Evolutionary conservation across 768 basidiomycete species (phyloP).

Genomic region (Lactarius hengduanensis): DNA sequence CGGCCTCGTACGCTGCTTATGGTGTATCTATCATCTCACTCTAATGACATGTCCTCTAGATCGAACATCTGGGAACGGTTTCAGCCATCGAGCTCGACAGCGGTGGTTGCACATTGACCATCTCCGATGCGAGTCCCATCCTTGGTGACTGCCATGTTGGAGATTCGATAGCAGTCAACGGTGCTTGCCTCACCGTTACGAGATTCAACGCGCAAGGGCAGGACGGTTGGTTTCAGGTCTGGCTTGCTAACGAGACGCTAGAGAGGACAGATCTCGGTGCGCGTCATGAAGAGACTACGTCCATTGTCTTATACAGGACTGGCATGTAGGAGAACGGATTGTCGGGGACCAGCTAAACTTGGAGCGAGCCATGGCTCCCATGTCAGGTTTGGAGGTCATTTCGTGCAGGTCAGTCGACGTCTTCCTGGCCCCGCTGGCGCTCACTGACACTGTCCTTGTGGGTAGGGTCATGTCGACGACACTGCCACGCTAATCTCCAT

Average conservation of each 20-base stretch:
- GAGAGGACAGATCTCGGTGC: conserved; percentile 86
- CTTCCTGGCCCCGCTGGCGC: not conserved
- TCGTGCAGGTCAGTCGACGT: conserved; percentile 73
- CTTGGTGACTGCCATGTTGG: conserved; percentile 88
- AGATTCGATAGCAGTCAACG: conserved; percentile 86
- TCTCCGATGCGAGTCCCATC: conserved; percentile 68
- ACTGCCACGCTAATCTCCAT: conserved; percentile 74
- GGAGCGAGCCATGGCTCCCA: conserved; percentile 93
- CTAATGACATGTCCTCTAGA: conserved; percentile 46
- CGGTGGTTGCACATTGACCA: conserved; percentile 80
- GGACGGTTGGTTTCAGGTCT: conserved; percentile 88
- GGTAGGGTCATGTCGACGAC: conserved; percentile 89
- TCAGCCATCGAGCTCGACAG: conserved; percentile 58
- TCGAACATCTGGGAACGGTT: conserved; percentile 86
- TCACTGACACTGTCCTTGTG: not conserved
- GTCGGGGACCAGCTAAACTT: conserved; percentile 84
- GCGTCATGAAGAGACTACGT: conserved; percentile 26
- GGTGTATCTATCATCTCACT: conserved; percentile 4
- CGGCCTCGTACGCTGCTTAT: conserved; percentile 57
- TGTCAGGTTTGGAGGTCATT: conserved; percentile 93
- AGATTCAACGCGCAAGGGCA: conserved; percentile 62
- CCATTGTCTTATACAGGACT: conserved; percentile 5
- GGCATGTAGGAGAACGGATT: conserved; percentile 62
- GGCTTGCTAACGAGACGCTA: conserved; percentile 94
- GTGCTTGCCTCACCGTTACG: conserved; percentile 87